Evolutionary conservation across 306 rosid species (phyloP).

Genomic region (Vicia villosa): DNA sequence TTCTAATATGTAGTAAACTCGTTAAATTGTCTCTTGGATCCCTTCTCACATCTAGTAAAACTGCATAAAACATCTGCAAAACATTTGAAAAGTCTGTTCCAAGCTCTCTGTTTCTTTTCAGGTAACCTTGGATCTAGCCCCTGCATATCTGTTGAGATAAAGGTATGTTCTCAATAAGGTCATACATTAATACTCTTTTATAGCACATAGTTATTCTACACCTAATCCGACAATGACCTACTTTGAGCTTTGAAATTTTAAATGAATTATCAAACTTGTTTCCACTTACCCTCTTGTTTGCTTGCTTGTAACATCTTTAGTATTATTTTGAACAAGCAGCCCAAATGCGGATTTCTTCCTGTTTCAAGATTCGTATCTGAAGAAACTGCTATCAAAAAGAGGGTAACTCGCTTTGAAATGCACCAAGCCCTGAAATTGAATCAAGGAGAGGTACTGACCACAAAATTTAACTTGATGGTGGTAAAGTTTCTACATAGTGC

Average conservation of each 20-base stretch:
- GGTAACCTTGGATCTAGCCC: conserved; percentile 55
- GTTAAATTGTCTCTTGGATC: neutral
- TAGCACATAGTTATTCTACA: neutral
- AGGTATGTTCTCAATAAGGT: conserved; percentile 48
- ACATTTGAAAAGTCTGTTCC: conserved; percentile 22
- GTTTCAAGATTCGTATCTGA: conserved; percentile 72
- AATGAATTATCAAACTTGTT: conserved; percentile 26
- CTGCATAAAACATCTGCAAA: neutral
- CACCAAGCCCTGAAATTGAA: conserved; percentile 91
- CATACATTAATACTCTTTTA: conserved; percentile 7
- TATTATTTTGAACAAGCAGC: conserved; percentile 52
- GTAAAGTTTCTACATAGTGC: conserved; percentile 10
- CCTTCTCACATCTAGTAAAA: too few species aligned
- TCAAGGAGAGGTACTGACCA: conserved; percentile 66
- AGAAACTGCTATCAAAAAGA: conserved; percentile 64
- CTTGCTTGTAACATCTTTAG: conserved; percentile 23
- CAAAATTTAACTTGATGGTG: conserved; percentile 1
- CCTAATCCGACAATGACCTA: neutral
- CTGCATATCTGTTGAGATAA: conserved; percentile 88
- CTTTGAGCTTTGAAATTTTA: conserved; percentile 19
- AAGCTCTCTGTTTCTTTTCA: conserved; percentile 45
- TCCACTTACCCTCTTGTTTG: conserved; percentile 1
- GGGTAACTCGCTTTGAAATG: conserved; percentile 81
- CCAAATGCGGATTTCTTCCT: conserved; percentile 97
- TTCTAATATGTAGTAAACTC: conserved; percentile 7